Evolutionary conservation across 495 filamentous ascomycete genomes (phyloP).

Genomic region (Trichoderma reesei): DNA sequence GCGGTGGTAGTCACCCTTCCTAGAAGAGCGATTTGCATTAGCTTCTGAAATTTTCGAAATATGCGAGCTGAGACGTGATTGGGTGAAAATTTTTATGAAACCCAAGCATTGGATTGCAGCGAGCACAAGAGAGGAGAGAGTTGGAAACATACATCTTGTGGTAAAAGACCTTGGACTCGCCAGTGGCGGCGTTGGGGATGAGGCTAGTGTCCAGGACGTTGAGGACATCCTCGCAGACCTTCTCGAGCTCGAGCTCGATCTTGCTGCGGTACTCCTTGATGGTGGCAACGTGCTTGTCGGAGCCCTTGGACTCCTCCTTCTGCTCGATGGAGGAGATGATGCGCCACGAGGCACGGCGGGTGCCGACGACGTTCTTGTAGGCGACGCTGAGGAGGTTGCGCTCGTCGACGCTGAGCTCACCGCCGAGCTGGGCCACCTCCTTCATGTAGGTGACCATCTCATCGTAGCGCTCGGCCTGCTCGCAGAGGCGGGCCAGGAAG

Average conservation of each 20-base stretch:
- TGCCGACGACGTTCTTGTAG: constrained; percentile 99
- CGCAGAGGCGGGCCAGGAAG: constrained; percentile 98
- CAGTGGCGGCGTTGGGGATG: constrained; percentile 95
- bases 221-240: constrained; percentile 97
- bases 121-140: constrained; percentile 12
- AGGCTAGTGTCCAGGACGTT: constrained; percentile 90
- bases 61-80: neutral
- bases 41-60: constrained; percentile 6
- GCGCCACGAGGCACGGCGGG: constrained; percentile 97
- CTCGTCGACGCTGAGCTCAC: constrained; percentile 95
- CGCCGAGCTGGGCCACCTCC: constrained; percentile 98
- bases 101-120: neutral
- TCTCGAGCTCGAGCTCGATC: constrained; percentile 96
- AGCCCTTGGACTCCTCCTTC: constrained; percentile 99
- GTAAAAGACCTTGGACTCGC: constrained; percentile 99
- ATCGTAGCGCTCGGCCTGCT: constrained; percentile 99
- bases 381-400: constrained; percentile 97
- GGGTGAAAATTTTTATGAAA: neutral
- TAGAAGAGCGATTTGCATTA: constrained; percentile 28
- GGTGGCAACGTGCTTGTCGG: constrained; percentile 89
- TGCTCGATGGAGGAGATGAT: constrained; percentile 99
- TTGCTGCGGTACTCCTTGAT: constrained; percentile 98
- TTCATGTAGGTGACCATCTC: constrained; percentile 99
- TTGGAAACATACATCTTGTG: constrained; percentile 98
- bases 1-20: constrained; percentile 99